A percentile compares a stretch with the other conserved stretches of the same genome.
Evolutionary conservation across 176 grass and related monocot species (phyloP).

Genomic region (Aechmea fasciata): DNA sequence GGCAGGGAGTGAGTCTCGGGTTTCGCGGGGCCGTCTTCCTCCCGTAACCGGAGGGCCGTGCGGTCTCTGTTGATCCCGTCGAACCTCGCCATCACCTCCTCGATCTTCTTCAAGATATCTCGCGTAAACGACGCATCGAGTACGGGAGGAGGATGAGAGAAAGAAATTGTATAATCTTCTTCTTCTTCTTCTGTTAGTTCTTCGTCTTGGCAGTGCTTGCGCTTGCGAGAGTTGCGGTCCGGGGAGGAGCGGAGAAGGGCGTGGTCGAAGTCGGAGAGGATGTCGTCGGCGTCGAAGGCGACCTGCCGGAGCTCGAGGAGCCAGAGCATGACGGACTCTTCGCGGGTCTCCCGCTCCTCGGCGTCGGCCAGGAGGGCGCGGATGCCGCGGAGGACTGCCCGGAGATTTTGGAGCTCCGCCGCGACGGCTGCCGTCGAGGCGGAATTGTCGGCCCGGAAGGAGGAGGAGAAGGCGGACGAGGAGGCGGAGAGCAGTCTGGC

Average conservation of each 20-base stretch:
- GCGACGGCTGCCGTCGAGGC: neutral
- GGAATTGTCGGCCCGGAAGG: no score
- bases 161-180: neutral
- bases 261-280: neutral
- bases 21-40: neutral
- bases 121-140: neutral
- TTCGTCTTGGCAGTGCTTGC: neutral
- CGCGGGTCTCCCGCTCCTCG: slow-evolving; percentile 21
- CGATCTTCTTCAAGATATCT: neutral
- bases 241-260: neutral
- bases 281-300: neutral
- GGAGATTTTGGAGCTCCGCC: slow-evolving; percentile 12
- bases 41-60: neutral
- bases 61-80: slow-evolving; percentile 6
- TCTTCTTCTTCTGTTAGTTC: neutral
- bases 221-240: neutral
- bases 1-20: no score
- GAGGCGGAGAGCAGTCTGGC: neutral
- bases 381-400: neutral
- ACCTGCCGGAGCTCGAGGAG: slow-evolving; percentile 18
- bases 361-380: slow-evolving; percentile 8
- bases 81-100: neutral
- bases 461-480: neutral
- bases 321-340: slow-evolving; percentile 24
- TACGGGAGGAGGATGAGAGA: neutral